phyloP scores from a whole-genome alignment of 1,284 basidiomycete species.

The Naganishia liquefaciens region DNA sequence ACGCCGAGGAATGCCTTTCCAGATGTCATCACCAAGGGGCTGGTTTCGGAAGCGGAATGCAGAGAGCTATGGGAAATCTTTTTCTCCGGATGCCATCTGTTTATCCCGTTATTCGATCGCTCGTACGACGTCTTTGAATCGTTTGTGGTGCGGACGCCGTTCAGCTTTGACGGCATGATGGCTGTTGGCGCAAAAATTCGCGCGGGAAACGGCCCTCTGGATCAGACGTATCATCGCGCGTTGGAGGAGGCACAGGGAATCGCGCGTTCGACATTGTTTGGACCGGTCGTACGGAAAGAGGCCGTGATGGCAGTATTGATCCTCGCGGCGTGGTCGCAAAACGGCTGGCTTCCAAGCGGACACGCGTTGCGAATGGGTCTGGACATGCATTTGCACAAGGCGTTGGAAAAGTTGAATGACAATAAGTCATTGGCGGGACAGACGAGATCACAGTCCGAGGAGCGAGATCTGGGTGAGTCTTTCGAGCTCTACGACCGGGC shows the following conservation, averaged over 20 bases:
- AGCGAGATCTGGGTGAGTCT: conserved; percentile 74
- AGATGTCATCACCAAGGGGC: conserved; percentile 58
- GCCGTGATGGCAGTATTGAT: conserved; percentile 92
- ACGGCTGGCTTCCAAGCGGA: conserved; percentile 81
- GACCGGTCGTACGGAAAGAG: conserved; percentile 87
- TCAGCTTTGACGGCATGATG: conserved; percentile 71
- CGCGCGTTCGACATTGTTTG: conserved; percentile 85
- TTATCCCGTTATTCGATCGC: conserved; percentile 89
- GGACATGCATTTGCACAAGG: conserved; percentile 85
- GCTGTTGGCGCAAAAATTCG: conserved; percentile 88
- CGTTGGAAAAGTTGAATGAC: conserved; percentile 80
- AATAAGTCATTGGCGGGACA: conserved; percentile 57
- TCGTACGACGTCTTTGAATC: conserved; percentile 86
- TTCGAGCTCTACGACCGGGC: conserved; percentile 27
- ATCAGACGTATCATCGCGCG: conserved; percentile 81
- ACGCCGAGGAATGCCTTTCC: conserved; percentile 66
- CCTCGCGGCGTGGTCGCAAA: conserved; percentile 88
- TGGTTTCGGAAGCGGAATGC: conserved; percentile 76
- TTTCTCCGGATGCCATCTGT: conserved; percentile 91
- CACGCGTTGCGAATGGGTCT: conserved; percentile 93
- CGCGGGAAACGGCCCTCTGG: conserved; percentile 71
- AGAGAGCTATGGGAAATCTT: conserved; percentile 87
- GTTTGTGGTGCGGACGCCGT: conserved; percentile 83
- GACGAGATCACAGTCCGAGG: conserved; percentile 70
- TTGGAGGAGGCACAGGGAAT: conserved; percentile 92